Percentiles rank a stretch among this genome's conserved stretches.
Evolutionary conservation across 371 early-diverging fungal species (phyloP).

Genomic region (Mortierella sp.): DNA sequence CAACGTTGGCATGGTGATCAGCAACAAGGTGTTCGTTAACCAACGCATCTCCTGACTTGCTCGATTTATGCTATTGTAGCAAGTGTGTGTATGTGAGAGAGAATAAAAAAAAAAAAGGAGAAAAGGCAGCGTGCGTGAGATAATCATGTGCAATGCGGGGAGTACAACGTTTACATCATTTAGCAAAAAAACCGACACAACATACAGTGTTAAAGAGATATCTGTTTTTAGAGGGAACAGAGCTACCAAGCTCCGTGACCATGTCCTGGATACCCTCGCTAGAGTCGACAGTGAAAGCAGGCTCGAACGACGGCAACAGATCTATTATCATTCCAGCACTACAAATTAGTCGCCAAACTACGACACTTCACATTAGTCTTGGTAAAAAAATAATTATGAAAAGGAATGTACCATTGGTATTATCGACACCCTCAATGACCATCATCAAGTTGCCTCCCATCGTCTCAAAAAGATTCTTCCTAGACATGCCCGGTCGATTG

Average conservation of each 20-base stretch:
- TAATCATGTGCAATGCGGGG: no score
- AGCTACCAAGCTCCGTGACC: conserved; percentile 32
- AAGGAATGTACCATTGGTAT: conserved; percentile 21
- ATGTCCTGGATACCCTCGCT: conserved; percentile 35
- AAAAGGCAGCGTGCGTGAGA: no score
- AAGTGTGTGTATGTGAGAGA: neutral
- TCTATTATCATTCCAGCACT: conserved; percentile 10
- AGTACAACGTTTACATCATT: neutral
- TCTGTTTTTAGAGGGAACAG: conserved; percentile 33
- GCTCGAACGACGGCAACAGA: conserved; percentile 37
- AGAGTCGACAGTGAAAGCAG: conserved; percentile 35
- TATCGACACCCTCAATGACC: conserved; percentile 47
- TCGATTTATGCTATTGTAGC: conserved; percentile 37
- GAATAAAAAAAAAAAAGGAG: conserved; percentile 8
- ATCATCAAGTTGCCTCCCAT: conserved; percentile 45
- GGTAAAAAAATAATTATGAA: neutral
- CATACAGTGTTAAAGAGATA: conserved; percentile 51
- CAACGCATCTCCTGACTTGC: conserved; percentile 47
- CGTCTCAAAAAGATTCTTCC: conserved; percentile 43
- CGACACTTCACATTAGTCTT: neutral
- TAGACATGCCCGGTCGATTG: conserved; percentile 34
- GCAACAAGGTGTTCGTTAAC: conserved; percentile 47
- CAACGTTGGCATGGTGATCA: conserved; percentile 40
- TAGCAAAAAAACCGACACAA: neutral
- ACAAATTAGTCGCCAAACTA: neutral